A percentile compares a stretch with the other conserved stretches of the same genome.
Evolutionary conservation across 306 rosid genomes (phyloP).

Genomic region (Prunus kanzakura): DNA sequence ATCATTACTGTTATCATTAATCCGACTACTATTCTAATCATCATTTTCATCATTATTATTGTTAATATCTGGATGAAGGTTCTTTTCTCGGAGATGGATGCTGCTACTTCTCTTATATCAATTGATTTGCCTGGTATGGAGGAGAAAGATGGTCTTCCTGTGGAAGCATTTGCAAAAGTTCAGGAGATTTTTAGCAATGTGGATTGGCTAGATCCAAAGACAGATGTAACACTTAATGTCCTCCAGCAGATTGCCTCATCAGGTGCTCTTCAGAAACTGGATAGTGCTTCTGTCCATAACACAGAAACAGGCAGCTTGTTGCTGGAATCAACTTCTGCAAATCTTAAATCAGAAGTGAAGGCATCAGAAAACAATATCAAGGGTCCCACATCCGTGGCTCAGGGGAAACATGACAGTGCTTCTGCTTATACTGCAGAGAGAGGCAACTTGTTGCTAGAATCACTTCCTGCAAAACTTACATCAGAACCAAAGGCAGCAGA

Average conservation of each 20-base stretch:
- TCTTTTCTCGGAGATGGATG: conserved; percentile 93
- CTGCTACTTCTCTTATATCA: conserved; percentile 58
- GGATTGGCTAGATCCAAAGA: conserved; percentile 78
- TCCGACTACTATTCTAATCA: not conserved
- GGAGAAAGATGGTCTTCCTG: conserved; percentile 90
- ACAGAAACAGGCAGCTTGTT: conserved; percentile 31
- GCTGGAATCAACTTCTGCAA: conserved; percentile 40
- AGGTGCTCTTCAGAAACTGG: conserved; percentile 44
- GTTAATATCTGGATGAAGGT: conserved; percentile 57
- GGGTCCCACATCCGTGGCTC: conserved; percentile 24
- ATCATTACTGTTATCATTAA: not conserved
- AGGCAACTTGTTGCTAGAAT: conserved; percentile 36
- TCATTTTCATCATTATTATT: not conserved
- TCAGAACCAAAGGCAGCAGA: conserved; percentile 33
- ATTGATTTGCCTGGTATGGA: conserved; percentile 63
- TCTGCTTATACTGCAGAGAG: conserved; percentile 31
- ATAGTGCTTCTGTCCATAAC: conserved; percentile 26
- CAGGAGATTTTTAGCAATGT: conserved; percentile 84
- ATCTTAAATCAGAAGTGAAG: conserved; percentile 31
- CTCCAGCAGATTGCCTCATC: conserved; percentile 65
- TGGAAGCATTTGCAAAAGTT: conserved; percentile 90
- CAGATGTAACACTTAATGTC: conserved; percentile 52
- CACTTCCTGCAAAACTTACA: conserved; percentile 34
- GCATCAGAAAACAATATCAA: conserved; percentile 29
- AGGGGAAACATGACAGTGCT: conserved; percentile 38